Percentiles rank a stretch among this genome's conserved stretches.
These are phyloP conservation scores for Spathaspora girioi DNA, from an alignment of 805 yeast genomes.

Conservation along the genomic window DNA sequence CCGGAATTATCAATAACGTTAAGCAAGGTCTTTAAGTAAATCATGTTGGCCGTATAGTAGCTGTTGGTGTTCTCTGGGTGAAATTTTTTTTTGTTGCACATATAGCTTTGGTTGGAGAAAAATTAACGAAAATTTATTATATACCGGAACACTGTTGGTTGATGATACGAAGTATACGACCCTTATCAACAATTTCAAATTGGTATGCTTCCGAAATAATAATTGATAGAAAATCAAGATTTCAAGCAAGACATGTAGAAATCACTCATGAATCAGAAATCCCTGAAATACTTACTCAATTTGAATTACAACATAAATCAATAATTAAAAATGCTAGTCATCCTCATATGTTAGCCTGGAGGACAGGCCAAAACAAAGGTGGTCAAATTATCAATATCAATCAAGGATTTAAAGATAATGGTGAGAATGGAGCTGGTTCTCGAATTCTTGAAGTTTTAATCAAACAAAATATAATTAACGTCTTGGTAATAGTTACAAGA, in stretches of 20 bases:
- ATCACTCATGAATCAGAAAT: constrained; percentile 42
- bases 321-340: constrained; percentile 58
- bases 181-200: constrained; percentile 8
- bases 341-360: constrained; percentile 74
- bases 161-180: background rate
- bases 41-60: constrained; percentile 49
- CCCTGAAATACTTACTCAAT: constrained; percentile 33
- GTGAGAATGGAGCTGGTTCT: constrained; percentile 73
- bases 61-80: background rate
- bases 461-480: constrained; percentile 46
- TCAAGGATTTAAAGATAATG: constrained; percentile 67
- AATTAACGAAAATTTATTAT: background rate
- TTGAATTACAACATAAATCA: constrained; percentile 44
- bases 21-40: constrained; percentile 80
- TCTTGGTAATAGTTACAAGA: constrained; percentile 65
- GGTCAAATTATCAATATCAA: constrained; percentile 23
- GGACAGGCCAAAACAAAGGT: constrained; percentile 35
- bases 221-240: constrained; percentile 56
- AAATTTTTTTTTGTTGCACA: background rate
- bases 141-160: background rate
- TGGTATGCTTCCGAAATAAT: constrained; percentile 32
- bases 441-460: constrained; percentile 51
- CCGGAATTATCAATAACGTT: constrained; percentile 96
- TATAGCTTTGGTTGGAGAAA: background rate
- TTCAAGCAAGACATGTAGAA: constrained; percentile 57